Evolutionary conservation across 2,329 filamentous ascomycete genomes (phyloP), one percentile per base, ranked within the genome.

Genomic region (Trichophyton benhamiae): DNA sequence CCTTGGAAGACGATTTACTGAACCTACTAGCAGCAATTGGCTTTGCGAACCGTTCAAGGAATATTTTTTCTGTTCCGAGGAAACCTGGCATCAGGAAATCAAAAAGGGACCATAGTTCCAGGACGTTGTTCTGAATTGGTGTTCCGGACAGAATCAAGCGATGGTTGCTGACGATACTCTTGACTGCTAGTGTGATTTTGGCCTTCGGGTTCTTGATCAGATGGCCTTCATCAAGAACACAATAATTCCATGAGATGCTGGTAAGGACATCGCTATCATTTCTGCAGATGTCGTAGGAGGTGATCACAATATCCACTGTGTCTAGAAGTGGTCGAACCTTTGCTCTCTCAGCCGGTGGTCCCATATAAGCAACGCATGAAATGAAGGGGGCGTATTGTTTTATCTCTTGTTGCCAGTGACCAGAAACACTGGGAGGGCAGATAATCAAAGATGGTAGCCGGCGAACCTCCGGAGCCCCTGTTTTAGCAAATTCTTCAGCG

Each of bases 31-130:
- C 91, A 0, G 92, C 89, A 67, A 96, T 96, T 1, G 91, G 91
- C 75, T 96, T 96, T 7, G 91, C 91, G 67, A 96, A 96, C 2
- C 91, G 86, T 73, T 96, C 92, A 66, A 95, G 80, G 76, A 96
- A 96, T n/a, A 96, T 90, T 76, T 95, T 96, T 72, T 99, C 94
- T 0, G 87, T 90, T 36, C 94, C 94, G 6, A 99, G 80, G 78
- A 99, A 99, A 1, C 94, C 95, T 2, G 95, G 94, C 94, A 99
- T 99, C 63, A 99, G 80, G 77, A 99, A 99, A 75, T 99, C 94
- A 71, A 99, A 99, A 3, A 99, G 80, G 0, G 92, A 97, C 92
- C 92, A 99, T 3, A 99, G 80, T 72, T 99, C 92, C 57, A 99
- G 77, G 1, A 99, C 92, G 66, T 97, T 97, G 74, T 97, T 97